Conservation (phyloP, 352 stramenopile genomes). For the Phytophthora syringae region DNA sequence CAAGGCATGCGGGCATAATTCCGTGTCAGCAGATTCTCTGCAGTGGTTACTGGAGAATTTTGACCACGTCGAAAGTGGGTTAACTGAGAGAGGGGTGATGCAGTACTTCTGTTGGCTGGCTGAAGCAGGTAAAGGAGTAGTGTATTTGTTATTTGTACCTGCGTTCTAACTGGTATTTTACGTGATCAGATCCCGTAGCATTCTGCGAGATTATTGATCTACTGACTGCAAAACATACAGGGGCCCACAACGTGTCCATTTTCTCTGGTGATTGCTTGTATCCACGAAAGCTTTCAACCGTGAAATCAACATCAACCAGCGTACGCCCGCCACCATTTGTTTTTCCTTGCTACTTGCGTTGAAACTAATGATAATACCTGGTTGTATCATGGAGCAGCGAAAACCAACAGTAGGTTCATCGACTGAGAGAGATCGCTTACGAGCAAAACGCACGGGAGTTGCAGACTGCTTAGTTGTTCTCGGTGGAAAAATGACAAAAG, state of each 20-base stretch:
- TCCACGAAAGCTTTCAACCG: slow-evolving; percentile 27
- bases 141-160: not conserved
- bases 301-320: slow-evolving; percentile 26
- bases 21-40: slow-evolving; percentile 38
- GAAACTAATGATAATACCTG: not conserved
- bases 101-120: slow-evolving; percentile 78
- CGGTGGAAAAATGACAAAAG: slow-evolving; percentile 48
- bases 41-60: slow-evolving; percentile 67
- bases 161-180: not conserved
- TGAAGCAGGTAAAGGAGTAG: slow-evolving; percentile 51
- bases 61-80: slow-evolving; percentile 36
- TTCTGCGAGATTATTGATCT: slow-evolving; percentile 69
- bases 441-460: slow-evolving; percentile 33
- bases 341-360: not conserved
- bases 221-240: slow-evolving; percentile 65
- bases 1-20: slow-evolving; percentile 37
- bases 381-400: slow-evolving; percentile 8
- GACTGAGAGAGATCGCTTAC: slow-evolving; percentile 18
- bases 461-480: slow-evolving; percentile 72
- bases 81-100: slow-evolving; percentile 66
- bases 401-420: slow-evolving; percentile 13
- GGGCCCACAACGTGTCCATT: slow-evolving; percentile 62
- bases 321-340: slow-evolving; percentile 7
- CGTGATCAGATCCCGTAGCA: slow-evolving; percentile 50
- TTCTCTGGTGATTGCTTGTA: slow-evolving; percentile 25